Base-by-base conservation (phyloP, 345 rosid species). In the Hibiscus mutabilis region DNA sequence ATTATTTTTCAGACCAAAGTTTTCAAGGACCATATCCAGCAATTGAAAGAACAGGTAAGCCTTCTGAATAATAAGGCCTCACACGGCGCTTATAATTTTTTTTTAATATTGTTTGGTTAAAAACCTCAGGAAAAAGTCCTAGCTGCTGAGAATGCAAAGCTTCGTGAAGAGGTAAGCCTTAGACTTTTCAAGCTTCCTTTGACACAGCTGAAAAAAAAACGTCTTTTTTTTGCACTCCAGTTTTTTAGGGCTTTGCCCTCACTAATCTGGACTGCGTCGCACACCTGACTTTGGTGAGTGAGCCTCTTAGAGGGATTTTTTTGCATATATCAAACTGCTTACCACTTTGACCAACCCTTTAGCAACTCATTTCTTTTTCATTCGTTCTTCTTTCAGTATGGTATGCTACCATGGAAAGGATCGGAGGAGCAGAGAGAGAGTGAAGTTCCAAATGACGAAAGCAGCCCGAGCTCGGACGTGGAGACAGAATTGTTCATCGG, bases 401-500 rank as follows among this genome's bases (percentile, higher is more conserved):
- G 80, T 49, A 27, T 59, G 70, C 42, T 70, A 60, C 68, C 82
- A 35, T 59, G 25, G 78, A 66, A 75, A 63, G 76, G 69, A 74
- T 66, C 76, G 56, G 56, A 47, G 3, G 79, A 77, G 62, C 69
- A 61, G 31, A 75, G 14, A 53, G 82, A 56, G n/a, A 68, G 69
- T 21, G 63, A 40, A 49, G 13, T 37, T 47, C 15, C 66, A 0
- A 62, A 58, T 7, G 82, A 83, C 6, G 93, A 86, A 57, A 76
- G 86, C 27, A 84, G 78, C 70, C 84, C 91, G 22, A 75, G 76
- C 71, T 91, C 92, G 19, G 96, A 86, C 13, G 96, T 93, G 79
- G 98, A 89, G 80, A 93, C 98, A 0, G 93, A 88, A 57, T 57
- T 93, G 80, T 88, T 91, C 86, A 93, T 91, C 12, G 98, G 98